phyloP scores from a whole-genome alignment of 805 yeast genomes.

The Kuraishia piskuri region DNA sequence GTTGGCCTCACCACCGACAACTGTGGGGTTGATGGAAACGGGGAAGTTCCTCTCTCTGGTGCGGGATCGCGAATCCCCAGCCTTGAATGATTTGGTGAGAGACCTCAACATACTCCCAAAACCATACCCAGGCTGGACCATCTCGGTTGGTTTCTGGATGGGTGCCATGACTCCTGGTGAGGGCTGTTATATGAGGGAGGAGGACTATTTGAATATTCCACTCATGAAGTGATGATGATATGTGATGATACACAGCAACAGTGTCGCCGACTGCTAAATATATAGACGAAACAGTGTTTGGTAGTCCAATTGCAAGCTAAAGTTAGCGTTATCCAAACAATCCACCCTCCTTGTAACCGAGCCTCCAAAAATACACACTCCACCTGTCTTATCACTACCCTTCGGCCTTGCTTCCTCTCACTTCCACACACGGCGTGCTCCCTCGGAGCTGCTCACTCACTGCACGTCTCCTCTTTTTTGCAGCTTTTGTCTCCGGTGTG shows the following conservation, averaged over 20 bases:
- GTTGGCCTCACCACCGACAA: constrained; percentile 18
- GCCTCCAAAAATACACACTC: too few species aligned
- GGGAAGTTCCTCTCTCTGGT: constrained; percentile 9
- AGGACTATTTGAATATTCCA: too few species aligned
- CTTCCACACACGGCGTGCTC: neutral
- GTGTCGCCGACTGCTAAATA: too few species aligned
- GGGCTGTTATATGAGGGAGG: neutral
- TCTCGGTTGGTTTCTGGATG: neutral
- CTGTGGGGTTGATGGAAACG: constrained; percentile 16
- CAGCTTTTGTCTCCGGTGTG: neutral
- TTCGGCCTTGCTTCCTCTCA: neutral
- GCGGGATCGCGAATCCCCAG: constrained; percentile 8
- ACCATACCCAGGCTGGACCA: neutral
- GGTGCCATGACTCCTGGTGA: neutral
- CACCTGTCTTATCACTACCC: neutral
- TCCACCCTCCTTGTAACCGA: too few species aligned
- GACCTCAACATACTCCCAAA: constrained; percentile 14
- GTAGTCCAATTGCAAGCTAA: too few species aligned
- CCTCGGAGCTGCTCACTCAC: neutral
- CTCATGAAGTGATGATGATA: neutral
- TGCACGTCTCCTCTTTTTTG: neutral
- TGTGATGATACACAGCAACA: neutral
- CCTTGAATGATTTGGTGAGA: constrained; percentile 14
- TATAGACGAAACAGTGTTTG: too few species aligned
- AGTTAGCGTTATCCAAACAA: too few species aligned